Evolutionary conservation across 2,329 filamentous ascomycete species (phyloP).

Genomic region (Penicillium brevicompactum): DNA sequence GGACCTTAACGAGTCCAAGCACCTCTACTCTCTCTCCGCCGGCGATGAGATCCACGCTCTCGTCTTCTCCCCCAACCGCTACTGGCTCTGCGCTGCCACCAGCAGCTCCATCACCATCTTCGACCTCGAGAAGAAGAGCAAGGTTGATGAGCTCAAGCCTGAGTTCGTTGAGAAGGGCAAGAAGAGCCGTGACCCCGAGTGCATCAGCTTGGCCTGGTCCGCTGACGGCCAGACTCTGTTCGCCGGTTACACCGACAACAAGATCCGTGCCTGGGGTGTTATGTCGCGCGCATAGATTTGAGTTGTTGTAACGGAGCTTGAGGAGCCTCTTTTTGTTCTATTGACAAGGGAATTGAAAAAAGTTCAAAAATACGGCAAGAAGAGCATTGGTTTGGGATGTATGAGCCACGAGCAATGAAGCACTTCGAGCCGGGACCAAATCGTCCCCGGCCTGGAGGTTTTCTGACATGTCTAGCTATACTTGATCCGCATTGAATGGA

Average conservation of each 20-base stretch:
- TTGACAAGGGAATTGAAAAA: conserved; percentile 36
- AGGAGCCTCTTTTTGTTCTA: conserved; percentile 33
- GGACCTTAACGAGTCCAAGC: conserved; percentile 99
- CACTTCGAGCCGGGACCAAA: conserved; percentile 26
- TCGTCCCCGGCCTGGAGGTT: conserved; percentile 26
- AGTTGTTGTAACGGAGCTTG: conserved; percentile 27
- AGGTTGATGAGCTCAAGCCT: conserved; percentile 99
- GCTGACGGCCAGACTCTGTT: conserved; percentile 99
- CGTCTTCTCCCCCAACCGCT: conserved; percentile 99
- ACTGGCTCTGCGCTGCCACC: conserved; percentile 99
- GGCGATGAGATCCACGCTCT: conserved; percentile 99
- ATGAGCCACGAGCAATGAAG: conserved; percentile 50
- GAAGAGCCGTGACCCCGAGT: conserved; percentile 99
- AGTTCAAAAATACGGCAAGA: conserved; percentile 34
- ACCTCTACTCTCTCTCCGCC: conserved; percentile 99
- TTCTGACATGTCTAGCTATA: conserved; percentile 42
- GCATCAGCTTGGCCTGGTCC: conserved; percentile 94
- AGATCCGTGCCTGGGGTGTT: conserved; percentile 96
- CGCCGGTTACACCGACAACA: conserved; percentile 99
- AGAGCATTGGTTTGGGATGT: conserved; percentile 42
- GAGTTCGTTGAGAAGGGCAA: conserved; percentile 95
- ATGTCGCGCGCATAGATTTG: conserved; percentile 81
- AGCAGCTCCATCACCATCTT: conserved; percentile 99
- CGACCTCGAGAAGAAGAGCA: conserved; percentile 99
- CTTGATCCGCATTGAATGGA: conserved; percentile 36